These are phyloP conservation scores for Fonsecaea nubica DNA, from an alignment of 2,329 filamentous ascomycete species.

Conservation along the genomic window DNA sequence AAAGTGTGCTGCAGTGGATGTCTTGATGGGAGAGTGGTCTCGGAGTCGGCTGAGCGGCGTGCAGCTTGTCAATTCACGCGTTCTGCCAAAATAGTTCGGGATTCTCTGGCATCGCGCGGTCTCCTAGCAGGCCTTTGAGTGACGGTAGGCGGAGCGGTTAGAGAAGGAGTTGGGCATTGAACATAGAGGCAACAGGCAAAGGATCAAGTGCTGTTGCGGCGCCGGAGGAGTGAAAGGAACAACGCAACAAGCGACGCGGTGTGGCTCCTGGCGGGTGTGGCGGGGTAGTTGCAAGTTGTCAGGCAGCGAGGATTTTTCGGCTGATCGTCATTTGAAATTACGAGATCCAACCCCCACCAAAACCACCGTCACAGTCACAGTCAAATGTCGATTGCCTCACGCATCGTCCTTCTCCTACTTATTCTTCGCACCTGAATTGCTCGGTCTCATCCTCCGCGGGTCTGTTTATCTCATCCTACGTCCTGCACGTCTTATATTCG, in stretches of 20 bases:
- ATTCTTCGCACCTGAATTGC: not conserved
- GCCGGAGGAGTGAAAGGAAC: not conserved
- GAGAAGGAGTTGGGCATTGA: constrained; percentile 13
- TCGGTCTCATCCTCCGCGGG: constrained; percentile 1
- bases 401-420: constrained; percentile 9
- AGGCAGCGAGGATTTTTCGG: not conserved
- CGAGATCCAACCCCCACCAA: not conserved
- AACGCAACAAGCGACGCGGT: not conserved
- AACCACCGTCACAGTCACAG: constrained; percentile 1
- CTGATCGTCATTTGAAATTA: constrained; percentile 22
- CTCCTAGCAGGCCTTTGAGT: not conserved
- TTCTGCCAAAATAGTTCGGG: not conserved
- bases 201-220: not conserved
- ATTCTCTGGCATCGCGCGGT: not conserved
- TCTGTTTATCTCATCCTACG: not conserved
- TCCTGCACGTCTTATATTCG: not conserved
- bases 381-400: constrained; percentile 5
- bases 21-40: not conserved
- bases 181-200: not conserved
- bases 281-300: not conserved
- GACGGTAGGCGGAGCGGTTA: not conserved
- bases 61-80: not conserved
- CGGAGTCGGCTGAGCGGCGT: not conserved
- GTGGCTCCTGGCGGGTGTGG: not conserved
- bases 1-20: not conserved